Evolutionary conservation across 371 early-diverging fungal genomes (phyloP).

Genomic region (Rhizopus stolonifer): DNA sequence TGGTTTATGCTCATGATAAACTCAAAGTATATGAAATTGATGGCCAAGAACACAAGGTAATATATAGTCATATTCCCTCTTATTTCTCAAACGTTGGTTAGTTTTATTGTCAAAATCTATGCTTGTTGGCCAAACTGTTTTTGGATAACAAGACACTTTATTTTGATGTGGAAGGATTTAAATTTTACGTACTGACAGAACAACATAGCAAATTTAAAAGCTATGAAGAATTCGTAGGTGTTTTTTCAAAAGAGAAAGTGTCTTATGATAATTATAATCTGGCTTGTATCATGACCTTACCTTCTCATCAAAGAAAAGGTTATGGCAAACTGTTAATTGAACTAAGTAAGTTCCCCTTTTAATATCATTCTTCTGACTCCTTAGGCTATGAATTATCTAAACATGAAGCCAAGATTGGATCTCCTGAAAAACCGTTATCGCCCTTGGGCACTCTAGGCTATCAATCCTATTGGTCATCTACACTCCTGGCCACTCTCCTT

Average conservation of each 20-base stretch:
- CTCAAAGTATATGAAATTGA: conserved; percentile 90
- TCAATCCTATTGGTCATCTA: conserved; percentile 72
- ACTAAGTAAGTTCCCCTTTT: conserved; percentile 56
- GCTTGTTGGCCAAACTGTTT: conserved; percentile 92
- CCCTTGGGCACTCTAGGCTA: conserved; percentile 73
- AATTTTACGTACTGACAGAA: conserved; percentile 94
- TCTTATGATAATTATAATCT: conserved; percentile 83
- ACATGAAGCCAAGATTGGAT: conserved; percentile 84
- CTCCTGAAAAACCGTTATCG: conserved; percentile 87
- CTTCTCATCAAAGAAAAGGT: conserved; percentile 84
- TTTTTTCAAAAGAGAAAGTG: conserved; percentile 74
- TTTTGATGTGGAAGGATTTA: conserved; percentile 97
- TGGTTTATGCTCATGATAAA: conserved; percentile 79
- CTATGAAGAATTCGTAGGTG: conserved; percentile 59
- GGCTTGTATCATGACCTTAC: conserved; percentile 85
- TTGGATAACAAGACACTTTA: conserved; percentile 98
- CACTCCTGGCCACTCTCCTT: conserved; percentile 48
- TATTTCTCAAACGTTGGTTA: conserved; percentile 22
- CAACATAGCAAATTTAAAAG: conserved; percentile 41
- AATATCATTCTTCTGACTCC: neutral
- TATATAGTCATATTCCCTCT: conserved; percentile 16
- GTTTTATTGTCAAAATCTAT: conserved; percentile 95
- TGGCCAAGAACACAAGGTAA: conserved; percentile 81
- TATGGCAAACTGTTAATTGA: conserved; percentile 88
- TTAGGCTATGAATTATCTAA: conserved; percentile 87